Conservation (phyloP, 2,329 filamentous ascomycete species). For the Fusarium keratoplasticum region DNA sequence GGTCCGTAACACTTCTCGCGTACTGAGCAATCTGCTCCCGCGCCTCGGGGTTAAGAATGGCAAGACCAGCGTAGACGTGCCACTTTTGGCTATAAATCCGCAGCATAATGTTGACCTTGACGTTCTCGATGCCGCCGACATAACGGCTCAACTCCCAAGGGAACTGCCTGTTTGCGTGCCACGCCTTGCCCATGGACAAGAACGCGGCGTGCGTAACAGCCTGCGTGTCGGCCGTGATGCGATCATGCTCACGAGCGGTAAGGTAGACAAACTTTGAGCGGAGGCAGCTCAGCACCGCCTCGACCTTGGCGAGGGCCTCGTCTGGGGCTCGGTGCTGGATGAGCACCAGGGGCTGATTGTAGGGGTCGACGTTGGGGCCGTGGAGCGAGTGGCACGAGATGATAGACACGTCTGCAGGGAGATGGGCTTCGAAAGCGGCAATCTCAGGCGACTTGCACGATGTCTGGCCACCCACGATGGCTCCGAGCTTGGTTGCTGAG, state of each 20-base stretch:
- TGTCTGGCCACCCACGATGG: conserved; percentile 96
- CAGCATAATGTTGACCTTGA: conserved; percentile 98
- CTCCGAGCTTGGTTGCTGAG: conserved; percentile 90
- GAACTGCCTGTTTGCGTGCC: conserved; percentile 95
- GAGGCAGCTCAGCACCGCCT: conserved; percentile 84
- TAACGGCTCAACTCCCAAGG: conserved; percentile 98
- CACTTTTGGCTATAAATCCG: conserved; percentile 99
- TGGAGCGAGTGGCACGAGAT: conserved; percentile 97
- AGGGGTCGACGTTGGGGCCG: conserved; percentile 88
- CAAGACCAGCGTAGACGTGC: conserved; percentile 98
- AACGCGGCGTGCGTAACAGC: conserved; percentile 98
- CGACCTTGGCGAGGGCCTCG: conserved; percentile 80
- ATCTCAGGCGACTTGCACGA: conserved; percentile 99
- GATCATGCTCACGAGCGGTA: conserved; percentile 88
- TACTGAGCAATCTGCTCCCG: conserved; percentile 95
- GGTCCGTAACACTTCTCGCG: conserved; percentile 88
- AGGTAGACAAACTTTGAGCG: conserved; percentile 89
- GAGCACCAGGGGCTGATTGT: conserved; percentile 89
- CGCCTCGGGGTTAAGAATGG: conserved; percentile 94
- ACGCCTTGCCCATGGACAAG: conserved; percentile 96
- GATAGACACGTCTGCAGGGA: conserved; percentile 90
- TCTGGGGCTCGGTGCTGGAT: conserved; percentile 93
- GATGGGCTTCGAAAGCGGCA: conserved; percentile 87
- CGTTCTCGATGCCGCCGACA: conserved; percentile 96
- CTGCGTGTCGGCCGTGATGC: conserved; percentile 98